Percentiles rank a stretch among this genome's conserved stretches.
Conservation (phyloP, 805 yeast species). For the Candida piceae region DNA sequence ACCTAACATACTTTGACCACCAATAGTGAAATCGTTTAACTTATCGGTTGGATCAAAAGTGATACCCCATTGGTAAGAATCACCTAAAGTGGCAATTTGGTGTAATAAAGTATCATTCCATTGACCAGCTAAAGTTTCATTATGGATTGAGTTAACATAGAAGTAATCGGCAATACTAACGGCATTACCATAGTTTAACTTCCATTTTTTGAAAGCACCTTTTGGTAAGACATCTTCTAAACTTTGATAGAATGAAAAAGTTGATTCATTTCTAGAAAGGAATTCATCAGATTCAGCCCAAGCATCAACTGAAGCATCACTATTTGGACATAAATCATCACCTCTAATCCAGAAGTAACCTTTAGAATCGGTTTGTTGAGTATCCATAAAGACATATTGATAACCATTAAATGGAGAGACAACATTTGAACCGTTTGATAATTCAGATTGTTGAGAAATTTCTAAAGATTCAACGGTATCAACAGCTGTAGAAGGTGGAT, state of each 20-base stretch:
- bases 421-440: conserved; percentile 36
- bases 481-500: conserved; percentile 36
- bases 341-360: conserved; percentile 39
- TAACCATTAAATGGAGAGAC: conserved; percentile 38
- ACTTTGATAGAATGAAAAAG: conserved; percentile 35
- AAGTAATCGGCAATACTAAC: conserved; percentile 38
- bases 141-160: conserved; percentile 37
- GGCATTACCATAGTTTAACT: conserved; percentile 35
- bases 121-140: conserved; percentile 30
- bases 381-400: conserved; percentile 39
- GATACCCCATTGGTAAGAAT: conserved; percentile 35
- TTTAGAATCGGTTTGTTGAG: conserved; percentile 32
- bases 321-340: conserved; percentile 37
- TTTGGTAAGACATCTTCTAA: conserved; percentile 26
- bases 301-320: conserved; percentile 29
- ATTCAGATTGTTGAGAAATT: conserved; percentile 27
- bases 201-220: conserved; percentile 23
- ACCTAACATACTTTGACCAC: conserved; percentile 38
- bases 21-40: conserved; percentile 32
- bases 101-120: conserved; percentile 30
- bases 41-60: conserved; percentile 28
- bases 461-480: conserved; percentile 21
- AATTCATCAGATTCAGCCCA: conserved; percentile 29
- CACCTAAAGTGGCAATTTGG: conserved; percentile 34
- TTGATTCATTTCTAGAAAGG: conserved; percentile 29